phyloP scores from a whole-genome alignment of 768 basidiomycete species.

The Suillus decipiens region DNA sequence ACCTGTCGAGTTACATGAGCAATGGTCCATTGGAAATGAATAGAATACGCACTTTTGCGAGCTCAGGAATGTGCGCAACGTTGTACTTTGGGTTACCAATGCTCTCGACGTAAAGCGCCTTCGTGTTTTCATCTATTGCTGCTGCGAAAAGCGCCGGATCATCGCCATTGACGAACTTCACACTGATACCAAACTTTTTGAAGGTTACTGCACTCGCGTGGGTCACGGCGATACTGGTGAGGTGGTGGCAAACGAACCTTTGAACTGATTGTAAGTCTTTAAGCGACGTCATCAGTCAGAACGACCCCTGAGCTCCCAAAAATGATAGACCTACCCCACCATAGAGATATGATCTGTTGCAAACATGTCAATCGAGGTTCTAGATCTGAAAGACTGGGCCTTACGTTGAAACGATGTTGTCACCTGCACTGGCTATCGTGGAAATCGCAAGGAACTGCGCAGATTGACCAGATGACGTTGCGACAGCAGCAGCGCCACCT shows the following conservation, averaged over 20 bases:
- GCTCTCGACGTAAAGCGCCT: conserved; percentile 57
- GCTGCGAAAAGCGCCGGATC: conserved; percentile 48
- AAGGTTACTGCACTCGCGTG: conserved; percentile 51
- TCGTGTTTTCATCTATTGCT: conserved; percentile 63
- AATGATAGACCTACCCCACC: conserved; percentile 48
- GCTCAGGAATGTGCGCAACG: conserved; percentile 53
- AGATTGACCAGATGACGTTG: conserved; percentile 58
- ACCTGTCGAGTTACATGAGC: conserved; percentile 35
- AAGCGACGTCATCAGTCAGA: background rate
- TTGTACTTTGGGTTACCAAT: conserved; percentile 66
- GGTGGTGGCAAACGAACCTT: conserved; percentile 37
- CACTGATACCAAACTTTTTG: conserved; percentile 54
- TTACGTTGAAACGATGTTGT: conserved; percentile 66
- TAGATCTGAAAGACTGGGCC: conserved; percentile 13
- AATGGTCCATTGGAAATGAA: background rate
- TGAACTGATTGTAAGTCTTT: conserved; percentile 66
- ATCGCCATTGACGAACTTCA: conserved; percentile 53
- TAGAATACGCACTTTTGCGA: conserved; percentile 46
- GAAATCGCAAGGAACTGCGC: conserved; percentile 64
- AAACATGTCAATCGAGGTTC: background rate
- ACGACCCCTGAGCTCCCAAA: background rate
- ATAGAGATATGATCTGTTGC: conserved; percentile 49
- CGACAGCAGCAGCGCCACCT: conserved; percentile 59
- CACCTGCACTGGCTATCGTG: conserved; percentile 52
- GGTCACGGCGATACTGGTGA: background rate